Conservation (phyloP, 1,284 basidiomycete species). For the Cryptococcus wingfieldii region DNA sequence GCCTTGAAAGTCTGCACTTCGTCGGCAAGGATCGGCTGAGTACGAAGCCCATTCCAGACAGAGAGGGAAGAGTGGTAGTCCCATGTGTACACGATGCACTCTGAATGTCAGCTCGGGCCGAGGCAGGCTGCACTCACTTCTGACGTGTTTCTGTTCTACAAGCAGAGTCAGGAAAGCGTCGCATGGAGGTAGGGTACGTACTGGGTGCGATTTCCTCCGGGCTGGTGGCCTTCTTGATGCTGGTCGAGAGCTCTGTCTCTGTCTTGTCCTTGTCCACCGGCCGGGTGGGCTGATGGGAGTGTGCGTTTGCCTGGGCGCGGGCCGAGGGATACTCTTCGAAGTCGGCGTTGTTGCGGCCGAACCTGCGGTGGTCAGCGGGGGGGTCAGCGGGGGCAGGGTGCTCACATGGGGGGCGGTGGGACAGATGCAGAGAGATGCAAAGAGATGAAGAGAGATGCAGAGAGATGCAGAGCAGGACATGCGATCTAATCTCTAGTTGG, state of each 20-base stretch:
- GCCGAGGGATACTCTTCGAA: conserved; percentile 35
- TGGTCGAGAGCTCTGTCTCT: conserved; percentile 81
- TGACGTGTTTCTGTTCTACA: conserved; percentile 91
- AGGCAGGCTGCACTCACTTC: conserved; percentile 61
- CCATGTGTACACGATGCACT: conserved; percentile 97
- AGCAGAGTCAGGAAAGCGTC: background rate
- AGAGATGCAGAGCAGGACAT: no score
- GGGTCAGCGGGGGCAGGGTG: background rate
- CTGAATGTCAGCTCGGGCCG: conserved; percentile 50
- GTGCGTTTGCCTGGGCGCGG: conserved; percentile 24
- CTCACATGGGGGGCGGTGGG: background rate
- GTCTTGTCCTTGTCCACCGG: conserved; percentile 97
- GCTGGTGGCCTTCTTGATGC: conserved; percentile 95
- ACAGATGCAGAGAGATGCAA: no score
- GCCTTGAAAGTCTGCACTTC: conserved; percentile 97
- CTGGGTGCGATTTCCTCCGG: conserved; percentile 74
- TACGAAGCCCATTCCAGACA: conserved; percentile 91
- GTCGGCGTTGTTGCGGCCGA: conserved; percentile 31
- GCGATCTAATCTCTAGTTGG: no score
- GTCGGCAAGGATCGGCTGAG: conserved; percentile 89
- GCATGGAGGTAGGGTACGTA: conserved; percentile 16
- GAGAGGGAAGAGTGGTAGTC: conserved; percentile 96
- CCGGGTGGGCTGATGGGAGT: conserved; percentile 76
- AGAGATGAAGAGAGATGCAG: no score
- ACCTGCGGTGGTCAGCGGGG: conserved; percentile 18